Evolutionary conservation across 805 yeast genomes (phyloP), one percentile per base, ranked within the genome.

Genomic region (Yamadazyma philogaea): DNA sequence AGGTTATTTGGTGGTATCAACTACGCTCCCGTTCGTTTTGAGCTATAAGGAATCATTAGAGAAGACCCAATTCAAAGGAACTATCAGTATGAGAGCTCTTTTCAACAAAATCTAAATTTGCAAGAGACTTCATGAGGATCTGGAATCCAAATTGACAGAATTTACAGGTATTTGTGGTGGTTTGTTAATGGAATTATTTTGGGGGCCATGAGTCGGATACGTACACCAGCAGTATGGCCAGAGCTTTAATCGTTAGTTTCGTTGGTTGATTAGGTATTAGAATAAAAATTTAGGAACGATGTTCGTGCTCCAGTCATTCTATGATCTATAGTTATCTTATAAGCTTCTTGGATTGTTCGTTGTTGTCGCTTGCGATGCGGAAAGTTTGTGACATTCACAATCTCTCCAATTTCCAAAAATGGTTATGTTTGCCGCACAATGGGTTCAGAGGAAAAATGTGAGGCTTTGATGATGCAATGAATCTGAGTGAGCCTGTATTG

Each of bases 21-120:
- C 71, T 27, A 65, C 72, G 16, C 44, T 62, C 30, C 75, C 75
- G 3, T 69, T 70, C 42, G 45, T 63, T 35, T 65, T 68, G 42
- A 66, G 72, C 3, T 70, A 68, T 50, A 65, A 59, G 43, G 75
- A 69, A 44, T 50, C 70, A 12, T 41, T 44, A 18, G 55, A 48
- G 8, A 46, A 48, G 44, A 45, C 40, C 18, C 53, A 58, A 27
- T 48, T 57, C 14, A 69, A 67, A 44, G 74, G 73, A 6, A 58
- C 62, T 32, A 54, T 61, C 30, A 64, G 57, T 39, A 54, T 66
- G 35, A 58, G 74, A 40, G 51, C 68, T 19, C 55, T 66, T 32
- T 66, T 68, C 37, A 63, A 60, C 46, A 65, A 66, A 37, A 39
- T 39, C 19, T 39, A 24, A 39, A 15, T 7, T 14, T 10, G 32